phyloP scores from a whole-genome alignment of 1,284 basidiomycete genomes.

The Naganishia sp. region DNA sequence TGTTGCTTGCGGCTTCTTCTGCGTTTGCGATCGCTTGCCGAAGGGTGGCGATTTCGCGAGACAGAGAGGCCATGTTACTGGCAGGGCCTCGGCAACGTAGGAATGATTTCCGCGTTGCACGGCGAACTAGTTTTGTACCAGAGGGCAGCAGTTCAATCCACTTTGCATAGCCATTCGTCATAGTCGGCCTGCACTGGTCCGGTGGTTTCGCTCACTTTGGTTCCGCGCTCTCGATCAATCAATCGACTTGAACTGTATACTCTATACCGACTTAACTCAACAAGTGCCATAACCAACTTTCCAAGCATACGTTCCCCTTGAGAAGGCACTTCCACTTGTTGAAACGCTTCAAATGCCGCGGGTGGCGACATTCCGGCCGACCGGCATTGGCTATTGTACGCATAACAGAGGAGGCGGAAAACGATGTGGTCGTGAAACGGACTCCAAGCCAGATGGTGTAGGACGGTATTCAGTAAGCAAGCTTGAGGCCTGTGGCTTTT shows the following conservation, averaged over 20 bases:
- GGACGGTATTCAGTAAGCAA: conserved; percentile 5
- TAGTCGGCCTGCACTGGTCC: background rate
- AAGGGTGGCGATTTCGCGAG: background rate
- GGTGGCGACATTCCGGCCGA: background rate
- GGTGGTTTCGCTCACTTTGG: background rate
- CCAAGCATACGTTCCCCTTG: background rate
- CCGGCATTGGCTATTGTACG: conserved; percentile 9
- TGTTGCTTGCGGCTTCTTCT: background rate
- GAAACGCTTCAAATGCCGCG: background rate
- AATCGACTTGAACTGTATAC: background rate
- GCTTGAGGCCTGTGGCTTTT: background rate
- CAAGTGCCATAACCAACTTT: too few relatives aligned
- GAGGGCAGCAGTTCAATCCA: too few relatives aligned
- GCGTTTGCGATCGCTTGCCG: conserved; percentile 2
- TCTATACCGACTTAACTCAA: background rate
- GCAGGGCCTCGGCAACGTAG: background rate
- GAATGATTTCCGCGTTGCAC: background rate
- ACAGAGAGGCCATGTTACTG: background rate
- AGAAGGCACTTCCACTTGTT: background rate
- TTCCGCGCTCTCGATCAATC: background rate
- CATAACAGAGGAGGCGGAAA: conserved; percentile 19
- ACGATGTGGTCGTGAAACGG: conserved; percentile 22
- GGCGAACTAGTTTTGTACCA: too few relatives aligned
- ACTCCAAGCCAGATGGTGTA: conserved; percentile 20
- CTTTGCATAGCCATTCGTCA: too few relatives aligned